These are phyloP conservation scores for Populus euphratica DNA, from an alignment of 345 rosid species.

Conservation along the genomic window DNA sequence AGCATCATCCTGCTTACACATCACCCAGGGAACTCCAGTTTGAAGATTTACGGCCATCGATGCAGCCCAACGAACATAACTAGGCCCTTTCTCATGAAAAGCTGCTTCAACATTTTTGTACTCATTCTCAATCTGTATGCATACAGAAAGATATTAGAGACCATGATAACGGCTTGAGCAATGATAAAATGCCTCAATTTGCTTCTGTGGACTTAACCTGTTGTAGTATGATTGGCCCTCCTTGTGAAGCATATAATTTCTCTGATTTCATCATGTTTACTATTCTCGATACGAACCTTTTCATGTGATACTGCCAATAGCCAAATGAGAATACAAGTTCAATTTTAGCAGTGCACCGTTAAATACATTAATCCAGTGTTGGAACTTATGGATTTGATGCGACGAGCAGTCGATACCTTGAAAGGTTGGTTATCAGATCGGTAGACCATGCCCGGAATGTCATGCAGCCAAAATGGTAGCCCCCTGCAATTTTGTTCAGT, in stretches of 20 bases:
- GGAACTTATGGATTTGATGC: too few relatives aligned
- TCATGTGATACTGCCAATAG: conserved; percentile 13
- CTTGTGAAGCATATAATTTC: conserved; percentile 19
- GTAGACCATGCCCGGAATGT: conserved; percentile 61
- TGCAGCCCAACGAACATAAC: conserved; percentile 71
- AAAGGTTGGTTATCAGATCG: conserved; percentile 76
- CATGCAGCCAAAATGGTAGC: conserved; percentile 77
- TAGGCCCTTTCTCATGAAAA: conserved; percentile 51
- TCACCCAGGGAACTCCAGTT: conserved; percentile 81
- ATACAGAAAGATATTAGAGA: not conserved
- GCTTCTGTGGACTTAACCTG: conserved; percentile 4
- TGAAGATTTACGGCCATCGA: conserved; percentile 57
- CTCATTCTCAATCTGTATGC: conserved; percentile 67
- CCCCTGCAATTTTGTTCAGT: conserved; percentile 41
- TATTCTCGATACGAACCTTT: conserved; percentile 13
- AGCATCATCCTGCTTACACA: conserved; percentile 87
- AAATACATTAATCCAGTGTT: too few relatives aligned
- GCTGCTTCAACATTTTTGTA: conserved; percentile 50
- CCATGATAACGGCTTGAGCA: not conserved
- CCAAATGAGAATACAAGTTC: not conserved
- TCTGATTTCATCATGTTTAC: conserved; percentile 13
- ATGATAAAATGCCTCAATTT: not conserved
- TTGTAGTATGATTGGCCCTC: conserved; percentile 23
- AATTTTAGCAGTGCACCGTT: not conserved
- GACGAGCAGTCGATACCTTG: conserved; percentile 37